A percentile compares a stretch with the other conserved stretches of the same genome.
These are phyloP conservation scores for Hemileia vastatrix DNA, from an alignment of 1,284 basidiomycete species.

Conservation along the genomic window DNA sequence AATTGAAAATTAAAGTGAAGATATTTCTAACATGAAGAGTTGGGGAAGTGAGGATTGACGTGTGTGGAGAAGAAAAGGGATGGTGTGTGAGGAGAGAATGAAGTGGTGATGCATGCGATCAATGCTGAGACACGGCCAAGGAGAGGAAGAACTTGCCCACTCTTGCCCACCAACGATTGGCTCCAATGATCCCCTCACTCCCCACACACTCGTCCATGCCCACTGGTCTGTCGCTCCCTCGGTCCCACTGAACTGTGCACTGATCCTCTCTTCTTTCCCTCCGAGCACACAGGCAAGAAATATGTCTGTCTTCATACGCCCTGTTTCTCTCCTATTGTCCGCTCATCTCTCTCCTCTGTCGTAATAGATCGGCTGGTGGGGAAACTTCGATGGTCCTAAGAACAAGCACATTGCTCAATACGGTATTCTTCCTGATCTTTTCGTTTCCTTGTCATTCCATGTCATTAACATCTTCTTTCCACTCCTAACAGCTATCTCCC, in stretches of 20 bases:
- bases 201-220: slow-evolving; percentile 7
- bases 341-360: slow-evolving; percentile 1
- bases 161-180: too few species aligned
- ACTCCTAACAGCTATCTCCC: slow-evolving; percentile 59
- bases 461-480: background rate
- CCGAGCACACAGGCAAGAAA: background rate
- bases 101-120: too few species aligned
- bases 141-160: too few species aligned
- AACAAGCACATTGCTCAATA: slow-evolving; percentile 73
- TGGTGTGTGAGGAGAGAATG: too few species aligned
- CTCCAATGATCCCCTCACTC: background rate
- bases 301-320: background rate
- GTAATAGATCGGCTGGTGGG: slow-evolving; percentile 79
- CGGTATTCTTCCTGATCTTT: slow-evolving; percentile 49
- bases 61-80: too few species aligned
- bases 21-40: too few species aligned
- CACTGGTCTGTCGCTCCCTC: background rate
- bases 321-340: background rate
- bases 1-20: too few species aligned
- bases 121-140: too few species aligned
- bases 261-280: background rate
- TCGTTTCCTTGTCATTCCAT: background rate
- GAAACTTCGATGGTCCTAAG: slow-evolving; percentile 59
- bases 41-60: too few species aligned
- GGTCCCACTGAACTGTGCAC: background rate